Base-by-base conservation (phyloP, 2,329 filamentous ascomycete species). In the Emergomyces pasteurianus region DNA sequence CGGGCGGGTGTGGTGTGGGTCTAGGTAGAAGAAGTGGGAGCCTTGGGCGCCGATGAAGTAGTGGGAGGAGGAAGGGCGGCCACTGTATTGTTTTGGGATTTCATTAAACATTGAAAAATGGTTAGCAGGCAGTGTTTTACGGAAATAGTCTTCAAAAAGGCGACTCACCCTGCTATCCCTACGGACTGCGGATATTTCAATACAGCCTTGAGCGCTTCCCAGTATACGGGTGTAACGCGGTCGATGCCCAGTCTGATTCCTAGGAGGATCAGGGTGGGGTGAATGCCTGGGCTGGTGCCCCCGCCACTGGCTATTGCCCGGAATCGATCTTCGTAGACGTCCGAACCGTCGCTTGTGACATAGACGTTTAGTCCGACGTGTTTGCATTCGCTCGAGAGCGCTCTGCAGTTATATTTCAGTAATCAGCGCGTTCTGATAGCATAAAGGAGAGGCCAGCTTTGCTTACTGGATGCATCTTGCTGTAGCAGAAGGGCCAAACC, bases 401-500 rank as follows among this genome's bases (percentile, higher is more conserved):
- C 89, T 73, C 90, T 95, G 63, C 46, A 26, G 58, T 16, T 28
- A 58, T 10, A 23, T 52, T 63, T 46, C 47, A 21, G 21, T 54
- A 6, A 54, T 1, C 9, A 49, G 28, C 4, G 46, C 12, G 23
- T 36, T 36, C 34, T 36, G 34, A 10, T 36, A 36, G 12, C 1
- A 5, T 23, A 49, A 16, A 40, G 26, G 52, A 7, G 23, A 23
- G 31, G 34, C 18, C 18, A 38, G 46, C n/a, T 8, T 14, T 31
- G 75, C 88, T 73, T 78, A 95, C 91, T 94, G 87, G 66, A 99
- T 96, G 73, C 94, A 97, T 61, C 87, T 85, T 54, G 94, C 92
- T 10, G 94, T 95, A 7, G 94, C 94, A 21, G 91, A 96, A n/a
- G 94, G 94, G 0, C 94, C 94, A 75, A 99, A 99, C 94, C 94